Base-by-base conservation (phyloP, 2,329 filamentous ascomycete species). In the Amauroascus verrucosus region DNA sequence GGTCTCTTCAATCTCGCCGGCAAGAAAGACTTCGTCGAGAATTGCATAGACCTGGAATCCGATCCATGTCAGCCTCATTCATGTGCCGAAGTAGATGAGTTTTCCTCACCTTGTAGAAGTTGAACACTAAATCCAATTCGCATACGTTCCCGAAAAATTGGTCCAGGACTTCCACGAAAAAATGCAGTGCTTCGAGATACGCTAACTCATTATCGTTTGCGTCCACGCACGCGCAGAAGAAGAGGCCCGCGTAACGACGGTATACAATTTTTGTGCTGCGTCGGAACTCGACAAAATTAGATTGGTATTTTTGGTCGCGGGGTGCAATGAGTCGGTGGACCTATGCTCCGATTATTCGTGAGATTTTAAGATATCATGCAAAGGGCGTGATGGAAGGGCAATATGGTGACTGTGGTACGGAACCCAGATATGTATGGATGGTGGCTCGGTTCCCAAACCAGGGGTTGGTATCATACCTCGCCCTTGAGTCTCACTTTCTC, bases 401-500 rank as follows among this genome's bases (percentile, higher is more conserved):
- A 43, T 6, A 14, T 6, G 8, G 20, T 11, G 22, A 43, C 3
- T 26, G 8, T 6, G 40, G n/a, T 13, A 26, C 14, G 30, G 32
- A 30, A 48, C 49, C 14, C 43, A 7, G 16, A 2, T 3, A 7
- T 33, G 33, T 14, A 35, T 14, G 33, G 33, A n/a, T n/a, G n/a
- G n/a, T n/a, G 33, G 13, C 13, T 35, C 13, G 13, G 33, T 7
- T 13, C 33, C 13, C 11, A 46, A 52, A 46, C 28, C 4, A 16
- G 53, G 44, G 55, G 48, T 46, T 30, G 37, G 33, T 33, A 35
- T 70, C 75, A 54, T 74, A 88, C 86, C 76, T 98, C 93, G 79
- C 93, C 93, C 73, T 98, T 98, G 64, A 98, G 79, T 75, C 95
- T 96, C 71, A 98, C 88, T 77, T 98, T 98, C 71, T 98, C 89